Base-by-base conservation (phyloP, 331 rosid species). In the Pyracantha coccinea region DNA sequence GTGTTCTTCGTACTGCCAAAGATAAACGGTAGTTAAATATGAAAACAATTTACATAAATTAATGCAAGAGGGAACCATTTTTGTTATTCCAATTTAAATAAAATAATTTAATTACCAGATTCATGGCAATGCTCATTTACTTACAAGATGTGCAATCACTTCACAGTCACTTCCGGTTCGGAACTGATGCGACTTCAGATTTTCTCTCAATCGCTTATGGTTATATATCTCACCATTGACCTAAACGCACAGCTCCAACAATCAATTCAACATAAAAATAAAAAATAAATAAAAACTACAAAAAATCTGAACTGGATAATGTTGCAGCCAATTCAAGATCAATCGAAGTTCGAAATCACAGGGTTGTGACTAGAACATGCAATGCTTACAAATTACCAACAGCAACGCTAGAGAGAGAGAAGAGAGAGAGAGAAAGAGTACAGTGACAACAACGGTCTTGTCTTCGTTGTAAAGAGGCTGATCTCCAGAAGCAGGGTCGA, bases 221-320 rank as follows among this genome's bases (percentile, higher is more conserved):
- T 94, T 94, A 87, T 94, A 94, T 83, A 94, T 94, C 90, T 94
- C 99, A 59, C 97, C 99, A 81, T 95, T 95, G 21, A 95, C 97
- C 99, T 95, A 81, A 47, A 69, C 12, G 21, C 75, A 81, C 55
- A 78, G 23, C 47, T 77, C 69, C 82, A 80, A 75, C 50, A 68
- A 16, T 74, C 75, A 35, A 35, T n/a, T n/a, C 73, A 35, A 68
- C 66, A 33, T 31, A 68, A 7, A 4, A 29, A 67, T 8, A 60
- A 31, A 66, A 41, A 6, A 15, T 69, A 50, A 54, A 75, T 16
- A 16, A 66, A 8, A 32, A 8, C 20, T 19, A 33, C 10, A 4
- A 21, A 16, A 24, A 72, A 57, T 20, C 11, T 54, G 65, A 54
- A 7, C 9, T 4, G 52, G 47, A 1, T 41, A 41, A 10, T 10